Evolutionary conservation across 441 rosid genomes (phyloP), one percentile per base, ranked within the genome.

Genomic region (Macaranga tanarius): DNA sequence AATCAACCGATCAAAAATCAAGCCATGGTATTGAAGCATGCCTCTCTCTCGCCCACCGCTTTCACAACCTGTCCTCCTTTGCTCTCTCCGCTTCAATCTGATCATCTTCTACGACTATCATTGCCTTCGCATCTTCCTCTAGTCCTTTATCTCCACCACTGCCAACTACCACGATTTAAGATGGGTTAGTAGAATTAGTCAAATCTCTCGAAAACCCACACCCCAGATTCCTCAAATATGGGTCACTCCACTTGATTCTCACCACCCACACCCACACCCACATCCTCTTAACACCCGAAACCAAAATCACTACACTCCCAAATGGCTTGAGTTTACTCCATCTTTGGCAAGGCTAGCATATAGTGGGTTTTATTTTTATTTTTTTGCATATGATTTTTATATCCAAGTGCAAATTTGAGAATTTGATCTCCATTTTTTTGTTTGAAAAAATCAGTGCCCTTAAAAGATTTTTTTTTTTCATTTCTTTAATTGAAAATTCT

Each of bases 291-390:
- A 82, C 94, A 2, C 99, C 98, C 5, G 92, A 89, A 80, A 93
- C 98, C 38, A 89, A 90, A 48, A 82, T 95, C 75, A 95, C 99
- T 7, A 90, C 96, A 26, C 88, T 95, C 40, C 83, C 94, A 58
- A 93, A 86, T 38, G 98, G 99, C n/a, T n/a, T n/a, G n/a, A n/a
- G n/a, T n/a, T n/a, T n/a, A 65, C 91, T 93, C 61, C 88, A 31
- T n/a, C n/a, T n/a, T n/a, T n/a, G n/a, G n/a, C n/a, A n/a, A n/a
- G n/a, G n/a, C n/a, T n/a, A n/a, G n/a, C n/a, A n/a, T n/a, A n/a
- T n/a, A n/a, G n/a, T n/a, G n/a, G n/a, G n/a, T n/a, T n/a, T n/a
- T n/a, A n/a, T n/a, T n/a, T n/a, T n/a, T n/a, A n/a, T n/a, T n/a
- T n/a, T n/a, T n/a, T n/a, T n/a, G n/a, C n/a, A n/a, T n/a, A 31